Base-by-base conservation (phyloP, 1,139 yeast genomes). In the Scheffersomyces parashehatae region DNA sequence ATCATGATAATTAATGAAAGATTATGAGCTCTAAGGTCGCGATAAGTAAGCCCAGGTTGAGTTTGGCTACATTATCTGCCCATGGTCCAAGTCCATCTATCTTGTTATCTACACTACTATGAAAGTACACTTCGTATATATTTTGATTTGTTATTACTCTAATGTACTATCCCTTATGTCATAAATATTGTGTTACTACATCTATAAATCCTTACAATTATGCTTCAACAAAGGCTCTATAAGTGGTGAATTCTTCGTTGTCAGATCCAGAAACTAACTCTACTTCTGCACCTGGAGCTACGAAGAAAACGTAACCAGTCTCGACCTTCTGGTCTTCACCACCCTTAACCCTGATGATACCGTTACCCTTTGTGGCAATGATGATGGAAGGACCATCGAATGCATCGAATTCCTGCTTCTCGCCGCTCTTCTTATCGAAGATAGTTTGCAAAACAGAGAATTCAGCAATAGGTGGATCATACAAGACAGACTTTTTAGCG, bases 391-490 rank as follows among this genome's bases (percentile, higher is more conserved):
- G 98, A 38, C 99, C 99, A 35, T 81, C 70, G 40, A 93, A 72
- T 4, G 74, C 81, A 41, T 81, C 80, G 55, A 83, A 79, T 52
- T 75, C 76, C 35, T 58, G 64, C 38, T 52, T 56, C 52, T 83
- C 75, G 30, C 76, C 77, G 6, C 71, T 59, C 36, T 69, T 62
- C 29, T 67, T 54, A 44, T 77, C 79, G 51, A 75, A 73, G 28
- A 70, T 68, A 38, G 95, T 83, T 68, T 88, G 93, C 59, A 95
- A 77, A 16, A 93, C 98, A 3, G 97, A 78, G 62, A 93, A 93
- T 70, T 93, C 99, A 48, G 85, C 96, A 61, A 93, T 93, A 49
- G 99, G 99, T 24, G 99, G 99, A 63, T 93, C 87, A 67, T 85
- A 95, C 52, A 91, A 75, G 33, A 77, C 79, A 26, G 86, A 79